Evolutionary conservation across 1,139 yeast genomes (phyloP).

Genomic region (Yamadazyma oceani): DNA sequence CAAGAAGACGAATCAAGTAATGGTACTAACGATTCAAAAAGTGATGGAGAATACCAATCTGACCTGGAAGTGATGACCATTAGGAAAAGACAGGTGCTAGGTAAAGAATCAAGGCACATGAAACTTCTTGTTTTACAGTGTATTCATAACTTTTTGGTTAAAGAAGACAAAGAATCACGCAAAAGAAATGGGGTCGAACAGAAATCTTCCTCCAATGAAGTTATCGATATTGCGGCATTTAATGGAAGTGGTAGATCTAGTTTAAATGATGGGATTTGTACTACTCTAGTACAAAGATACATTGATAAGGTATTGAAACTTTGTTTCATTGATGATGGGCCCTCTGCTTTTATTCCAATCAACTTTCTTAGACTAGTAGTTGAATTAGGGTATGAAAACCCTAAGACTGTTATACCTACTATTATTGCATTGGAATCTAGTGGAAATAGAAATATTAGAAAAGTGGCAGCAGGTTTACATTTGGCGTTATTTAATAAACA

Average conservation of each 20-base stretch:
- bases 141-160: constrained; percentile 52
- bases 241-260: constrained; percentile 50
- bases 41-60: not conserved
- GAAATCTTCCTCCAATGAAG: constrained; percentile 27
- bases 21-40: not conserved
- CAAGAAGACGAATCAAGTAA: not conserved
- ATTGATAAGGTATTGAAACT: constrained; percentile 46
- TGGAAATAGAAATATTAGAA: constrained; percentile 38
- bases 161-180: constrained; percentile 50
- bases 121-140: constrained; percentile 52
- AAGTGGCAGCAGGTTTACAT: constrained; percentile 54
- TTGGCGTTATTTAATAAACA: constrained; percentile 58
- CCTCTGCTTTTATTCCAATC: constrained; percentile 48
- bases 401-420: constrained; percentile 65
- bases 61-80: not conserved
- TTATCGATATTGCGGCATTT: constrained; percentile 50
- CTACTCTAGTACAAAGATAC: constrained; percentile 68
- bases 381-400: constrained; percentile 70
- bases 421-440: constrained; percentile 70
- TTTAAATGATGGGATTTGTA: constrained; percentile 68
- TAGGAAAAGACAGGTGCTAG: not conserved
- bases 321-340: constrained; percentile 47
- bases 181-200: constrained; percentile 35
- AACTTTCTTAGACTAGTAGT: constrained; percentile 56
- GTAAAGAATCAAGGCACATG: constrained; percentile 18